Percentiles rank a stretch among this genome's conserved stretches.
Conservation (phyloP, 139 green algal species). For the Chlamydomonas sphaeroides region DNA sequence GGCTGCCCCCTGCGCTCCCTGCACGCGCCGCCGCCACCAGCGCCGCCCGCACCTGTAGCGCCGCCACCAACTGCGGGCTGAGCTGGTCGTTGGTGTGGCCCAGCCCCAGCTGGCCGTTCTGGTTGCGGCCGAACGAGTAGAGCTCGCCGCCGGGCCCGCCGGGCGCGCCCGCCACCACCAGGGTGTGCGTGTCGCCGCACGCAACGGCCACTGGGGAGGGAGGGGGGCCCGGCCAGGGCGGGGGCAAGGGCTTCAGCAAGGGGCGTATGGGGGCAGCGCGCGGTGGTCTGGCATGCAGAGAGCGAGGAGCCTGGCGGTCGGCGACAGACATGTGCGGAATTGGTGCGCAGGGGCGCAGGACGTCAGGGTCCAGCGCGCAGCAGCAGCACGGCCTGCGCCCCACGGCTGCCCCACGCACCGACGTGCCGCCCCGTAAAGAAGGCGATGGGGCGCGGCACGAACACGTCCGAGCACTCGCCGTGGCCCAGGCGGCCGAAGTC, state of each 20-base stretch:
- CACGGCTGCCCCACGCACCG: too few relatives aligned
- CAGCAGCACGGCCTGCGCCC: too few relatives aligned
- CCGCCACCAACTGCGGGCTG: constrained; percentile 61
- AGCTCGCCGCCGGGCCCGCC: constrained; percentile 73
- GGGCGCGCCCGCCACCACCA: constrained; percentile 70
- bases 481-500: constrained; percentile 92
- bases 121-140: constrained; percentile 79
- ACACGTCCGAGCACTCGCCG: constrained; percentile 79
- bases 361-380: too few relatives aligned
- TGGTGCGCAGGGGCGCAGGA: too few relatives aligned
- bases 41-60: constrained; percentile 61
- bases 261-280: too few relatives aligned
- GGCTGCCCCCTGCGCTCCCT: too few relatives aligned
- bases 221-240: too few relatives aligned
- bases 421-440: constrained; percentile 62
- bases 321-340: too few relatives aligned
- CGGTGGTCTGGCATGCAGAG: too few relatives aligned
- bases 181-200: constrained; percentile 92
- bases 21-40: too few relatives aligned
- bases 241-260: too few relatives aligned
- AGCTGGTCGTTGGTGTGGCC: constrained; percentile 74
- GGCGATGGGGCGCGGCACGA: constrained; percentile 77
- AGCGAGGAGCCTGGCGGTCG: too few relatives aligned
- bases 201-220: constrained; percentile 70
- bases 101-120: constrained; percentile 90